These are phyloP conservation scores for Geotrichum candidum DNA, from an alignment of 1,139 yeast genomes.

Conservation along the genomic window DNA sequence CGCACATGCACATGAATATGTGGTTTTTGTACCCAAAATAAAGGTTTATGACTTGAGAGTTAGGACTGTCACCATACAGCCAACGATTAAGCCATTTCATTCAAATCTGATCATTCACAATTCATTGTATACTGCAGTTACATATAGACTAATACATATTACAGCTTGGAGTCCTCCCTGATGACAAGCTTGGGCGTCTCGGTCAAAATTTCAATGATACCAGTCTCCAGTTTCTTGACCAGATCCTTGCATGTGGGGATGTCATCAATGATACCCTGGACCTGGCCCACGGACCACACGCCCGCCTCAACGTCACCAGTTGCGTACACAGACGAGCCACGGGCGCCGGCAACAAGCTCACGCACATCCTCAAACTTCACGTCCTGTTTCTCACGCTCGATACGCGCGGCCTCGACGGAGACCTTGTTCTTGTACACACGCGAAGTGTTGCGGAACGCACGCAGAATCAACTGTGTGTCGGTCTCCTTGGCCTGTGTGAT, in stretches of 20 bases:
- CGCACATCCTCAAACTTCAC: constrained; percentile 29
- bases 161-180: constrained; percentile 9
- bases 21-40: too few species aligned
- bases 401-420: constrained; percentile 29
- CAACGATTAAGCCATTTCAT: neutral
- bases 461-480: constrained; percentile 32
- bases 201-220: constrained; percentile 19
- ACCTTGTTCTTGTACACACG: constrained; percentile 33
- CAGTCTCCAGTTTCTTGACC: constrained; percentile 27
- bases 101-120: neutral
- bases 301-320: constrained; percentile 34
- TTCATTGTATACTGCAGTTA: neutral
- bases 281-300: constrained; percentile 35
- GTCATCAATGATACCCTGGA: constrained; percentile 30
- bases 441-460: constrained; percentile 33
- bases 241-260: constrained; percentile 32
- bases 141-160: neutral
- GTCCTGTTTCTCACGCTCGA: constrained; percentile 27
- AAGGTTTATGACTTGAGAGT: too few species aligned
- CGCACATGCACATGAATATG: too few species aligned
- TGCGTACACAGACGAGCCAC: constrained; percentile 31
- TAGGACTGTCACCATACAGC: too few species aligned
- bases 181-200: constrained; percentile 7
- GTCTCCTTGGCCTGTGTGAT: constrained; percentile 32
- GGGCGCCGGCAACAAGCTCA: constrained; percentile 30